Evolutionary conservation across 139 green algal genomes (phyloP), one percentile per base, ranked within the genome.

Genomic region (Tetratostichococcus sp.): DNA sequence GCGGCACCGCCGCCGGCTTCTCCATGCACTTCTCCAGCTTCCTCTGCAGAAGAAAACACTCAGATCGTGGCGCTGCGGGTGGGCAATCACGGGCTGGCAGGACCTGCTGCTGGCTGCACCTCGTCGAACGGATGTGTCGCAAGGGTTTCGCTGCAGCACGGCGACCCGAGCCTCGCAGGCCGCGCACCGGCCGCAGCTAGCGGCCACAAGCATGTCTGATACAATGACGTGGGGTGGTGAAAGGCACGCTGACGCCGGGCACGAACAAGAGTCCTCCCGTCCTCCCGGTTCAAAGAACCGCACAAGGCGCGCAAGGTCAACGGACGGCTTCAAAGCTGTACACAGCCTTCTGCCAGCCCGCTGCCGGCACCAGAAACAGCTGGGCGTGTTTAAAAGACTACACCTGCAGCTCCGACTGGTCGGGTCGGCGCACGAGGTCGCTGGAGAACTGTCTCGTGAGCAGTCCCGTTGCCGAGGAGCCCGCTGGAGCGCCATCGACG

Each of bases 21-120:
- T 75, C 71, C 35, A 67, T 50, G 31, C 71, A 75, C 31, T 75
- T 75, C 71, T 75, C 43, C 28, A 75, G 43, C 25, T 33, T 58
- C 14, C 39, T 35, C 71, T 75, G 71, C 39, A 67, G 19, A 8
- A 62, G 50, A 28, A 5, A 62, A 5, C 14, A 23, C 4, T 28
- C 50, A 62, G 17, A 17, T 2, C 17, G 19, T n/a, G 14, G 19
- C 50, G 50, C 19, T 25, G 22, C 19, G 19, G 2, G 14, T 17
- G 50, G 50, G 50, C 19, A 28, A 28, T n/a, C n/a, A n/a, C n/a
- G n/a, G n/a, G n/a, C 50, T 62, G 11, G 14, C 19, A 26, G 50
- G 50, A 28, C 14, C 39, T 50, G 39, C 8, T n/a, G 50, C 26
- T n/a, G 26, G 50, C 50, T 26, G 50, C 50, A 62, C 2, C 2